Conservation (phyloP, 2,329 filamentous ascomycete species). For the Septoria petroselini region DNA sequence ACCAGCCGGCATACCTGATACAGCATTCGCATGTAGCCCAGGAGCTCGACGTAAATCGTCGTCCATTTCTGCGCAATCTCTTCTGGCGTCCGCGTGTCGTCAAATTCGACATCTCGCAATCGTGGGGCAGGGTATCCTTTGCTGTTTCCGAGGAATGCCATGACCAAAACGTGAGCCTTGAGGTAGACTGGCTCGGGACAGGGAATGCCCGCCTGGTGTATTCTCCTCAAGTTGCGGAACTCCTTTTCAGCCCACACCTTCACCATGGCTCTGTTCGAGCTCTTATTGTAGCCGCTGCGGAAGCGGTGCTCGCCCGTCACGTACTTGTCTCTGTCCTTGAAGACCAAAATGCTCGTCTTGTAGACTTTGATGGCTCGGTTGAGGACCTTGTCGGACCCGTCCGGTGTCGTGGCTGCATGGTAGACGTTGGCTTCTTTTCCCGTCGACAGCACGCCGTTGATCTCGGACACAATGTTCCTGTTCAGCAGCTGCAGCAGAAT, state of each 20-base stretch:
- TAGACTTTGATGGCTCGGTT: conserved; percentile 97
- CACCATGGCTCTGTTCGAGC: conserved; percentile 94
- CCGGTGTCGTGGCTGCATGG: conserved; percentile 68
- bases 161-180: conserved; percentile 90
- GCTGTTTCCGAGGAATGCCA: conserved; percentile 85
- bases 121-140: conserved; percentile 86
- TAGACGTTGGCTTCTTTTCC: conserved; percentile 99
- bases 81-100: conserved; percentile 50
- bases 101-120: conserved; percentile 78
- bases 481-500: conserved; percentile 96
- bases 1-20: conserved; percentile 91
- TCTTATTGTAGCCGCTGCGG: conserved; percentile 85
- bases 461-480: conserved; percentile 78
- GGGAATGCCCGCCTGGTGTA: conserved; percentile 79
- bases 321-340: conserved; percentile 96
- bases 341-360: conserved; percentile 95
- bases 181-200: conserved; percentile 87
- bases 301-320: conserved; percentile 94
- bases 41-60: conserved; percentile 73
- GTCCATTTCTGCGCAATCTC: conserved; percentile 68
- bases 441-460: conserved; percentile 92
- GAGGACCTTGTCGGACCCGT: conserved; percentile 55
- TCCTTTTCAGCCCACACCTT: conserved; percentile 99
- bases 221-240: conserved; percentile 84
- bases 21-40: conserved; percentile 86